Conservation (phyloP, 805 yeast species). For the Monosporozyma unispora region DNA sequence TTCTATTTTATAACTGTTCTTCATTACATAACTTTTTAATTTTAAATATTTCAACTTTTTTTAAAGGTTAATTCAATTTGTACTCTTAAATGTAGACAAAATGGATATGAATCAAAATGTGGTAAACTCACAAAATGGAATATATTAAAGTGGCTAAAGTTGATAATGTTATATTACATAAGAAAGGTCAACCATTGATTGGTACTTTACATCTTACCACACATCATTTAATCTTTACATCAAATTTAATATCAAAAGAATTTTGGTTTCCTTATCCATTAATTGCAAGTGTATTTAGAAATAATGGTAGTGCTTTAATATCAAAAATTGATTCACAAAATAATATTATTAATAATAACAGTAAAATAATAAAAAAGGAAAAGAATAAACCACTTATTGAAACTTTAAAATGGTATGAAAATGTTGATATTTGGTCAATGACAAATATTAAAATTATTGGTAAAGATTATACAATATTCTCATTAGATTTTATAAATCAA, state of each 20-base stretch:
- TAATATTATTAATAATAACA: constrained; percentile 2
- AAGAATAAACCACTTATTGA: neutral
- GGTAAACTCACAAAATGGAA: too few relatives aligned
- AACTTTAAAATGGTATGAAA: constrained; percentile 13
- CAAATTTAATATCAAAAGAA: constrained; percentile 40
- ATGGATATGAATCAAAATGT: too few relatives aligned
- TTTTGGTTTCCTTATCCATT: constrained; percentile 91
- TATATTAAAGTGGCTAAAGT: constrained; percentile 46
- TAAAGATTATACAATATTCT: constrained; percentile 50
- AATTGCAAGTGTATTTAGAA: constrained; percentile 51
- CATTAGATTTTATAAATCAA: constrained; percentile 62
- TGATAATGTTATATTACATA: constrained; percentile 43
- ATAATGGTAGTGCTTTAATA: constrained; percentile 41
- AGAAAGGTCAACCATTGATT: constrained; percentile 44
- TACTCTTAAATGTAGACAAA: too few relatives aligned
- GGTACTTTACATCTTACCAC: constrained; percentile 66
- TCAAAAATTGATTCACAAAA: constrained; percentile 17
- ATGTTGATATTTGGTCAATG: constrained; percentile 28
- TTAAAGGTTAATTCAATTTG: too few relatives aligned
- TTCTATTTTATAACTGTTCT: neutral
- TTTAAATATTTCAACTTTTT: neutral
- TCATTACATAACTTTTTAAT: neutral
- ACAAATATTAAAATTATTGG: constrained; percentile 65
- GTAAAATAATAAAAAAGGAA: neutral
- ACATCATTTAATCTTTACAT: constrained; percentile 60